Percentiles rank a stretch among this genome's conserved stretches.
Conservation (phyloP, 768 basidiomycete species). For the Phlegmacium glaucopus region DNA sequence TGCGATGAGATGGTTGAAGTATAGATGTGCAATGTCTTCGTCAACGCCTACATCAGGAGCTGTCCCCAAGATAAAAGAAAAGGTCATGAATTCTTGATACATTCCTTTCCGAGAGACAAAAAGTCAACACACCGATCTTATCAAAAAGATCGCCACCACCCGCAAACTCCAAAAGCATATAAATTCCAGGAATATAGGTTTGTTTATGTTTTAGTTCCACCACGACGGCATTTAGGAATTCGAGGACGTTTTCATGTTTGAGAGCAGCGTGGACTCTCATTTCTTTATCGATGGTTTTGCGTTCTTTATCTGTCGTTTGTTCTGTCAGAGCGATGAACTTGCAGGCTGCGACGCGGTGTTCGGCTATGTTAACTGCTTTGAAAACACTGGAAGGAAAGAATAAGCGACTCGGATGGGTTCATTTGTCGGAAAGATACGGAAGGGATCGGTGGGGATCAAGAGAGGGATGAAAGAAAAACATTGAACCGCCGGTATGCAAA, state of each 20-base stretch:
- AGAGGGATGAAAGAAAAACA: neutral
- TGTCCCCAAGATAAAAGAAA: slow-evolving; percentile 24
- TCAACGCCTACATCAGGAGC: slow-evolving; percentile 88
- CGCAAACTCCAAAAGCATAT: slow-evolving; percentile 91
- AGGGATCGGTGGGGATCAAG: neutral
- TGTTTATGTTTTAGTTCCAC: slow-evolving; percentile 61
- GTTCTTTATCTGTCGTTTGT: slow-evolving; percentile 60
- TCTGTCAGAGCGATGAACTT: slow-evolving; percentile 72
- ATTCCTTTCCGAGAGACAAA: neutral
- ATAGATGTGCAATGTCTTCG: slow-evolving; percentile 85
- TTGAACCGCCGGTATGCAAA: neutral
- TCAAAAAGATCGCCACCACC: slow-evolving; percentile 96
- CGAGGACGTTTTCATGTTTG: slow-evolving; percentile 77
- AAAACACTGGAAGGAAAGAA: slow-evolving; percentile 57
- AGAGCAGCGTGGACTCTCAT: slow-evolving; percentile 83
- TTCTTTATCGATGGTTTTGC: slow-evolving; percentile 87
- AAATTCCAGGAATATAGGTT: slow-evolving; percentile 74
- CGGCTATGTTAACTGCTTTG: slow-evolving; percentile 67
- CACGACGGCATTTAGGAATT: slow-evolving; percentile 75
- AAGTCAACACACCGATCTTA: slow-evolving; percentile 77
- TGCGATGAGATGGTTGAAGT: slow-evolving; percentile 80
- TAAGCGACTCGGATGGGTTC: slow-evolving; percentile 1
- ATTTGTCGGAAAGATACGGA: neutral
- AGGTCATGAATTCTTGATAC: too few species aligned
- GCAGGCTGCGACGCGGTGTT: slow-evolving; percentile 78